Conservation (phyloP, 2,329 filamentous ascomycete genomes). For the Fusarium clavum region DNA sequence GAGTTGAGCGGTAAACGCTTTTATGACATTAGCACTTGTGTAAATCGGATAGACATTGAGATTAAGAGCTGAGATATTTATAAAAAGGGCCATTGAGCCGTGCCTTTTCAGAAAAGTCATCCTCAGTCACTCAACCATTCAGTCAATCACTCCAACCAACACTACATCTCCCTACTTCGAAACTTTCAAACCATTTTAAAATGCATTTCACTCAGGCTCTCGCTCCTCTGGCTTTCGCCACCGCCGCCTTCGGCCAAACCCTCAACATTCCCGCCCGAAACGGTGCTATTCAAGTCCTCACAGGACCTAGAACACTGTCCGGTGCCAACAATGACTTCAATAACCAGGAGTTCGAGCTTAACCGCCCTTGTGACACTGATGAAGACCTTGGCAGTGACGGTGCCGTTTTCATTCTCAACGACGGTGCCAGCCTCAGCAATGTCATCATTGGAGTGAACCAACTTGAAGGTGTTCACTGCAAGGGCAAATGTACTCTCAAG, state of each 20-base stretch:
- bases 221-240: neutral
- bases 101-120: neutral
- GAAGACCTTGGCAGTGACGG: neutral
- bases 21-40: neutral
- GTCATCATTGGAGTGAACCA: conserved; percentile 65
- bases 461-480: conserved; percentile 62
- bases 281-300: neutral
- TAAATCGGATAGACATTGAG: neutral
- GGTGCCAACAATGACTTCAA: neutral
- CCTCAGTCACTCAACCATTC: neutral
- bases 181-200: neutral
- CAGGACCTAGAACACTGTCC: neutral
- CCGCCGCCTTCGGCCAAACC: neutral
- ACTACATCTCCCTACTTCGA: neutral
- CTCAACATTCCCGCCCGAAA: neutral
- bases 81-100: neutral
- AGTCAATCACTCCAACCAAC: neutral
- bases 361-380: neutral
- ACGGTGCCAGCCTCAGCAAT: conserved; percentile 62
- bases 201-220: neutral
- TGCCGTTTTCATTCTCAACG: conserved; percentile 58
- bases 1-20: neutral
- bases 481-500: conserved; percentile 54
- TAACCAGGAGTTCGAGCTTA: neutral
- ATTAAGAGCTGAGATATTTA: neutral